Evolutionary conservation across 495 filamentous ascomycete species (phyloP).

Genomic region (Tuber microsphaerosporum): DNA sequence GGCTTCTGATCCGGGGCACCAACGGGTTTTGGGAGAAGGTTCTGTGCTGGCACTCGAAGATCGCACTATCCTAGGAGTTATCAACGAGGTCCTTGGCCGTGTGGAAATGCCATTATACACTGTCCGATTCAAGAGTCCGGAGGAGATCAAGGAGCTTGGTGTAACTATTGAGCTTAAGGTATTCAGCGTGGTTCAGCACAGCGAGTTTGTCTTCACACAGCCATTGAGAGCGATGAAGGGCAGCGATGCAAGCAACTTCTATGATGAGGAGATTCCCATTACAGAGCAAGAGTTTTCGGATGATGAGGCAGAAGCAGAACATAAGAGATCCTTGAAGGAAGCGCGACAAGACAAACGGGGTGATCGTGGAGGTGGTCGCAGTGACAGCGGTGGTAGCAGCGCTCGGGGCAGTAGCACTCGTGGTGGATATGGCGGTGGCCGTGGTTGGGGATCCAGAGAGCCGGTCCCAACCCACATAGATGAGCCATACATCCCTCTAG

Average conservation of each 20-base stretch:
- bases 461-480: slow-evolving; percentile 41
- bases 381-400: background rate
- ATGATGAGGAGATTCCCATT: slow-evolving; percentile 83
- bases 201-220: slow-evolving; percentile 76
- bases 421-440: background rate
- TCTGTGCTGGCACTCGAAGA: slow-evolving; percentile 75
- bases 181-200: slow-evolving; percentile 69
- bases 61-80: slow-evolving; percentile 64
- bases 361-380: slow-evolving; percentile 12
- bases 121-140: slow-evolving; percentile 58
- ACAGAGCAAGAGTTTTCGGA: slow-evolving; percentile 92
- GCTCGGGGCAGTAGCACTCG: background rate
- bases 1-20: slow-evolving; percentile 69
- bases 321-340: slow-evolving; percentile 62
- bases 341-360: slow-evolving; percentile 47
- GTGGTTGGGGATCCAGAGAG: slow-evolving; percentile 34
- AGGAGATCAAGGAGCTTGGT: slow-evolving; percentile 60
- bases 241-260: slow-evolving; percentile 84
- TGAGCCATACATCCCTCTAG: slow-evolving; percentile 40
- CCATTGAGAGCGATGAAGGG: slow-evolving; percentile 67
- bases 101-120: slow-evolving; percentile 78
- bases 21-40: slow-evolving; percentile 71
- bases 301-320: slow-evolving; percentile 83
- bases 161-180: slow-evolving; percentile 58
- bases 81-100: slow-evolving; percentile 73